phyloP scores from a whole-genome alignment of 2,329 filamentous ascomycete species.

The Apiospora rasikravindrae region DNA sequence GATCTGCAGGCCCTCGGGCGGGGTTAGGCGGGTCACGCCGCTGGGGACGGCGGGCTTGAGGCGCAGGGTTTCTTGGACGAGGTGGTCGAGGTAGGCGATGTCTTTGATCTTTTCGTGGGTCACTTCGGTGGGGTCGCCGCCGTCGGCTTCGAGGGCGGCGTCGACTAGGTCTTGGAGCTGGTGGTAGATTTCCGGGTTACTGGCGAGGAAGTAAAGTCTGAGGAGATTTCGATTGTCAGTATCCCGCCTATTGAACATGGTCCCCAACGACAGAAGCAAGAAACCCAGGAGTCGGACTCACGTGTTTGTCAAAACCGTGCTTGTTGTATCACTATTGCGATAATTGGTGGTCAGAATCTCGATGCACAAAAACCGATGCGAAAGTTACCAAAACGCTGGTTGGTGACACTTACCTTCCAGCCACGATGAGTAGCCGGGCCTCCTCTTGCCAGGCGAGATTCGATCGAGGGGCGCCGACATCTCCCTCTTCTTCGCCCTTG shows the following conservation, averaged over 20 bases:
- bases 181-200: slow-evolving; percentile 33
- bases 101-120: slow-evolving; percentile 37
- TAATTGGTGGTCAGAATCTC: neutral
- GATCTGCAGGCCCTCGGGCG: slow-evolving; percentile 38
- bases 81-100: slow-evolving; percentile 42
- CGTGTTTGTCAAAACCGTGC: neutral
- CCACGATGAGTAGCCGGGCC: neutral
- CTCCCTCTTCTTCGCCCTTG: slow-evolving; percentile 28
- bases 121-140: slow-evolving; percentile 32
- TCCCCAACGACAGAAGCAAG: neutral
- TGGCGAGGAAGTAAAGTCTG: slow-evolving; percentile 40
- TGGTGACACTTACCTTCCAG: slow-evolving; percentile 44
- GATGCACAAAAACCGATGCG: too few species aligned
- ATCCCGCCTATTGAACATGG: neutral
- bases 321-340: neutral
- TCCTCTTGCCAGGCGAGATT: neutral
- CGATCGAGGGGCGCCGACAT: slow-evolving; percentile 31
- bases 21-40: slow-evolving; percentile 44
- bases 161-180: slow-evolving; percentile 41
- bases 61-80: slow-evolving; percentile 35
- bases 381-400: slow-evolving; percentile 33
- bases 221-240: neutral
- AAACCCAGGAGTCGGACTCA: neutral
- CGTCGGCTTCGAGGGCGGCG: slow-evolving; percentile 35
- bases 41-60: slow-evolving; percentile 44